phyloP scores from a whole-genome alignment of 169 alveolate genomes.

The Babesia divergens region DNA sequence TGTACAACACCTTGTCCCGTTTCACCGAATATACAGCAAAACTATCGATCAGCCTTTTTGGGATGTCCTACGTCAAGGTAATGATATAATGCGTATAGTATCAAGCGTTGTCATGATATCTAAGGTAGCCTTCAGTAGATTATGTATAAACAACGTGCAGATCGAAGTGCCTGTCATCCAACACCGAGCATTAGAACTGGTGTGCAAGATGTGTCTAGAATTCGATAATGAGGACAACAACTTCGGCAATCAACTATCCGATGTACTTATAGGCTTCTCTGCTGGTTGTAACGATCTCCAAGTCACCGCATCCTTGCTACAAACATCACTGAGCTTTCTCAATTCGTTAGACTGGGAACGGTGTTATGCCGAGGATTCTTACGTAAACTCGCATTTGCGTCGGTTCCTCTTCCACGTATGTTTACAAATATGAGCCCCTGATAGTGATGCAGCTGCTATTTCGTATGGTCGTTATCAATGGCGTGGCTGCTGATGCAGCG shows the following conservation, averaged over 20 bases:
- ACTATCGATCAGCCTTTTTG: constrained; percentile 55
- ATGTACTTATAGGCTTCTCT: not conserved
- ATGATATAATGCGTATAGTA: not conserved
- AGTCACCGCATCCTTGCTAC: constrained; percentile 30
- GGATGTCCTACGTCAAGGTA: constrained; percentile 22
- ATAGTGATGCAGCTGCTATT: not conserved
- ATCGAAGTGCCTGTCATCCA: constrained; percentile 40
- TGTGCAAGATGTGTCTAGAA: constrained; percentile 56
- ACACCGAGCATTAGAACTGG: constrained; percentile 25
- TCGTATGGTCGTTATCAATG: not conserved
- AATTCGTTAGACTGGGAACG: constrained; percentile 35
- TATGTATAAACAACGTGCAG: not conserved
- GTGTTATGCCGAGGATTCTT: constrained; percentile 16
- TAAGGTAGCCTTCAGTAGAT: not conserved
- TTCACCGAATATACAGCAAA: constrained; percentile 43
- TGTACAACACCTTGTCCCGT: constrained; percentile 50
- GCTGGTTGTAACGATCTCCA: constrained; percentile 4
- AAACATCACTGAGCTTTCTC: constrained; percentile 34
- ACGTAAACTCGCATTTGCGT: constrained; percentile 21
- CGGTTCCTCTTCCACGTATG: constrained; percentile 27
- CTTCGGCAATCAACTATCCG: constrained; percentile 10
- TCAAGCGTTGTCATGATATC: constrained; percentile 1
- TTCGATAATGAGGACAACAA: constrained; percentile 50
- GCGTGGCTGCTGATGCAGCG: not conserved
- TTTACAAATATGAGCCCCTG: not conserved